phyloP scores from a whole-genome alignment of 177 flowering plant species.

The Telopea speciosissima region DNA sequence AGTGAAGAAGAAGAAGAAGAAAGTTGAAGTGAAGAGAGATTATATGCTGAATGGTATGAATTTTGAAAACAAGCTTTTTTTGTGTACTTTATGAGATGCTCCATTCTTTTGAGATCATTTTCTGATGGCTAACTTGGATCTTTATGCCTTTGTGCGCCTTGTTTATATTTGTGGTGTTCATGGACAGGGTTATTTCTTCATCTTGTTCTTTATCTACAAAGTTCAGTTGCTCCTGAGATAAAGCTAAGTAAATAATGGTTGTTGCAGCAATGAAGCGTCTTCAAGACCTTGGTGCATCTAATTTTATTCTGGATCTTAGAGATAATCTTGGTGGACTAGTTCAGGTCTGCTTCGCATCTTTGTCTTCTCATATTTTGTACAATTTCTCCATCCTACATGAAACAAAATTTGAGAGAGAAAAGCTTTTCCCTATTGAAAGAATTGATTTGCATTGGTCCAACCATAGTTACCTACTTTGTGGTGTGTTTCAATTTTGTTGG shows the following conservation, averaged over 20 bases:
- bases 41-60: too few species aligned
- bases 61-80: too few species aligned
- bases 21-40: too few species aligned
- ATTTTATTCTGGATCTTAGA: conserved; percentile 82
- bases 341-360: conserved; percentile 46
- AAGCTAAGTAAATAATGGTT: conserved; percentile 6
- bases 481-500: too few species aligned
- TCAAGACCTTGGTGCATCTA: conserved; percentile 79
- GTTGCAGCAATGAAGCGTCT: conserved; percentile 87
- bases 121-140: neutral
- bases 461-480: too few species aligned
- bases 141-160: conserved; percentile 1
- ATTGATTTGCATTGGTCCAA: too few species aligned
- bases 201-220: neutral
- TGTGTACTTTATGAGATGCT: too few species aligned
- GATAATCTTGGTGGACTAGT: conserved; percentile 96
- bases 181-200: neutral
- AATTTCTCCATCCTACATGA: neutral
- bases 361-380: neutral
- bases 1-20: too few species aligned
- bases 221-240: conserved; percentile 1
- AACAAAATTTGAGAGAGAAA: neutral
- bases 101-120: too few species aligned
- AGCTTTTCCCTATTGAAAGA: neutral
- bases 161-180: neutral